phyloP scores from a whole-genome alignment of 1,284 basidiomycete species.

The Vanrija humicola region DNA sequence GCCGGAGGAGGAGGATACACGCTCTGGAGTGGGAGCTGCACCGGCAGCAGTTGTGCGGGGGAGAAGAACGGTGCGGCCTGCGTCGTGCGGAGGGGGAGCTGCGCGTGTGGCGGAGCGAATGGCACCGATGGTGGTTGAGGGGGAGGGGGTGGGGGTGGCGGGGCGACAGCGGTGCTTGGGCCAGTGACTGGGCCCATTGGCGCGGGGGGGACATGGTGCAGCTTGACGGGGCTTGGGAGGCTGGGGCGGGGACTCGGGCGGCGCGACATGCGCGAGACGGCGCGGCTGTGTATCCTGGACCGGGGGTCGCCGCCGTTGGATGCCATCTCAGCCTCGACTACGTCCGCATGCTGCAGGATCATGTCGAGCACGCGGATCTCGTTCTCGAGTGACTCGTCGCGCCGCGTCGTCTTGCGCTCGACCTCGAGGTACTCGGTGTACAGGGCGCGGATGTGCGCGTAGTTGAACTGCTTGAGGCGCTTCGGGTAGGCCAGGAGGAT shows the following conservation, averaged over 20 bases:
- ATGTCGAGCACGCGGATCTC: constrained; percentile 20
- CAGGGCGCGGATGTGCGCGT: constrained; percentile 12
- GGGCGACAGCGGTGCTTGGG: no score
- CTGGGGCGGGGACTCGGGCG: not conserved
- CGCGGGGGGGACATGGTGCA: not conserved
- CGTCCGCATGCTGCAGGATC: constrained; percentile 17
- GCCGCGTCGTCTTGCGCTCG: constrained; percentile 9
- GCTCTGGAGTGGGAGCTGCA: not conserved
- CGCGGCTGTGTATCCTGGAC: not conserved
- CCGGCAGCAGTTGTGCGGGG: not conserved
- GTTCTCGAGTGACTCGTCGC: constrained; percentile 5
- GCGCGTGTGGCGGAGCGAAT: not conserved
- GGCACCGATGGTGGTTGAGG: not conserved
- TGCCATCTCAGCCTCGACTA: constrained; percentile 2
- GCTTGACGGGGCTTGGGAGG: not conserved
- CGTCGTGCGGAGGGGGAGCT: not conserved
- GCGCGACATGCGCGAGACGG: not conserved
- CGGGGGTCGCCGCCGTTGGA: not conserved
- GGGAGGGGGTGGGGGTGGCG: not conserved
- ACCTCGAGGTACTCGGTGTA: constrained; percentile 10
- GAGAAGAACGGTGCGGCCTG: not conserved
- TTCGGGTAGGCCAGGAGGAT: constrained; percentile 19
- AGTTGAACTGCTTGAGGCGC: constrained; percentile 14
- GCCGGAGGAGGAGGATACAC: not conserved
- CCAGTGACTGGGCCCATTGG: no score